phyloP scores from a whole-genome alignment of 108 stramenopile species.

The Discostella pseudostelligera region DNA sequence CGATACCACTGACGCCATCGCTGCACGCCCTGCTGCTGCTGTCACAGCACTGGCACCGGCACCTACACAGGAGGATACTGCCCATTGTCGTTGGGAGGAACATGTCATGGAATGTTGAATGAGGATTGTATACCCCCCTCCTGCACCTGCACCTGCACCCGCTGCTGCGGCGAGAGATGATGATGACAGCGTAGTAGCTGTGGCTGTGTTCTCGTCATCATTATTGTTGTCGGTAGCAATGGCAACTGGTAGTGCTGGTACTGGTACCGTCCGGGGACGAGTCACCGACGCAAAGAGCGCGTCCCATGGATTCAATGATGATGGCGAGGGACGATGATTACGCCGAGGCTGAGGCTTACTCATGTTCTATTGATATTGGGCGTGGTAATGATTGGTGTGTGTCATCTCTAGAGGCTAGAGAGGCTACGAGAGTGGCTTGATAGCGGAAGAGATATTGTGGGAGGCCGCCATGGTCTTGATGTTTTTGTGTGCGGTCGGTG shows the following conservation, averaged over 20 bases:
- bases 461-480: too few species aligned
- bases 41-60: not conserved
- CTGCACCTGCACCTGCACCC: not conserved
- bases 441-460: too few species aligned
- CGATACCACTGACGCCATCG: not conserved
- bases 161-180: constrained; percentile 1
- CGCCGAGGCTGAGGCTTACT: too few species aligned
- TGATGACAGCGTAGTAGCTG: too few species aligned
- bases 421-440: too few species aligned
- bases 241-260: too few species aligned
- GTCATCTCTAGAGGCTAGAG: too few species aligned
- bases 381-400: too few species aligned
- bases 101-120: constrained; percentile 44
- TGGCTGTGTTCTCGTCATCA: not conserved
- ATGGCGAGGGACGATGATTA: too few species aligned
- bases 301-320: constrained; percentile 19
- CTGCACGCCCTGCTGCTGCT: not conserved
- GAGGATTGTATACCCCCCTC: constrained; percentile 37
- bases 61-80: constrained; percentile 13
- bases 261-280: constrained; percentile 5
- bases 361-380: too few species aligned
- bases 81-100: constrained; percentile 24
- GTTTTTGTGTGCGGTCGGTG: too few species aligned
- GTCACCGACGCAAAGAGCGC: constrained; percentile 17
- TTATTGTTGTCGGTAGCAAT: not conserved